Conservation (phyloP, 2,329 filamentous ascomycete species). For the Talaromyces sp. region DNA sequence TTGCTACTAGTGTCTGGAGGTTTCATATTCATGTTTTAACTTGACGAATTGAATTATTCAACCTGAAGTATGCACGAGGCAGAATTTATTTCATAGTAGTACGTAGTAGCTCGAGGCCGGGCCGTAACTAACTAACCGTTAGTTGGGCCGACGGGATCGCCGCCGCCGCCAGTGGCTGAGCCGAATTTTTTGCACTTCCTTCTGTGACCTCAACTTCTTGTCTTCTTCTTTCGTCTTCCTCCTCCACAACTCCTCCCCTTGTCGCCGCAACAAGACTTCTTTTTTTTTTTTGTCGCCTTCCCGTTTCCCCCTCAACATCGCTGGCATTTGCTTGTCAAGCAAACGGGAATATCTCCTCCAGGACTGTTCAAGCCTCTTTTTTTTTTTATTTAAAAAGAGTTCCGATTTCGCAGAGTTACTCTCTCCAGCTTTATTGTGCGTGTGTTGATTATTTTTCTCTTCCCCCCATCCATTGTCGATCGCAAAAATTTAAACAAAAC, state of each 20-base stretch:
- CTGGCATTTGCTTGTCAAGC: conserved; percentile 52
- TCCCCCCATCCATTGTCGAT: neutral
- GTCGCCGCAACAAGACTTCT: conserved; percentile 19
- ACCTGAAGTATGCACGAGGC: neutral
- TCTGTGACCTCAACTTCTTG: conserved; percentile 13
- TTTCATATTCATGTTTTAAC: neutral
- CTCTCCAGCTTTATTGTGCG: neutral
- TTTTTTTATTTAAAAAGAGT: neutral
- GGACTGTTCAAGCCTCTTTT: conserved; percentile 25
- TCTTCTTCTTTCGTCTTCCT: conserved; percentile 20
- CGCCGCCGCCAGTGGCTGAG: conserved; percentile 14
- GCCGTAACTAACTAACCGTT: neutral
- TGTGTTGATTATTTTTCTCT: neutral
- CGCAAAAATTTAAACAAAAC: neutral
- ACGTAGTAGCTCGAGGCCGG: no score
- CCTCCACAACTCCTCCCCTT: conserved; percentile 21
- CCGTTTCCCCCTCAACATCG: conserved; percentile 21
- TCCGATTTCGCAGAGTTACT: neutral
- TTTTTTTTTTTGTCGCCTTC: neutral
- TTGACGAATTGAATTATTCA: neutral
- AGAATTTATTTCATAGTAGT: neutral
- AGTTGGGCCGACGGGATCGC: neutral
- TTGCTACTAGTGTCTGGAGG: neutral
- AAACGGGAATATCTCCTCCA: conserved; percentile 25
- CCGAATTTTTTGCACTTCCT: conserved; percentile 18